These are phyloP conservation scores for Hymenoscyphus occultus DNA, from an alignment of 2,329 filamentous ascomycete species.

Conservation along the genomic window DNA sequence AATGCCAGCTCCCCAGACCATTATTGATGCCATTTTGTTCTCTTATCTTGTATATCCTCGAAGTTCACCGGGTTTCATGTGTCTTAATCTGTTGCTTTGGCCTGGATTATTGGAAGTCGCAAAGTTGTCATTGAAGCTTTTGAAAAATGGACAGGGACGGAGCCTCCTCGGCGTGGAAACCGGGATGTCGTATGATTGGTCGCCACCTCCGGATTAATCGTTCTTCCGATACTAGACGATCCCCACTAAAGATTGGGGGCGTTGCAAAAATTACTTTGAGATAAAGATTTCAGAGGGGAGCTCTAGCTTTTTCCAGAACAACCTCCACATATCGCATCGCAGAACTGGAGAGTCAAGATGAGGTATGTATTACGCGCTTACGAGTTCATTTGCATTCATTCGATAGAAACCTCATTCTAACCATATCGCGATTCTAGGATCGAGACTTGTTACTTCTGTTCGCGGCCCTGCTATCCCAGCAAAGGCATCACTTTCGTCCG, in stretches of 20 bases:
- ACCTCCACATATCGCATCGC: constrained; percentile 15
- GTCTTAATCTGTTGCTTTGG: neutral
- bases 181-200: neutral
- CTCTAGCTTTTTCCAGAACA: neutral
- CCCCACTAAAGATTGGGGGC: constrained; percentile 14
- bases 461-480: constrained; percentile 62
- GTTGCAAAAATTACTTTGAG: neutral
- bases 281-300: constrained; percentile 6
- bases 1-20: constrained; percentile 58
- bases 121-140: neutral
- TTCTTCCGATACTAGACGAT: neutral
- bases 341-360: constrained; percentile 26
- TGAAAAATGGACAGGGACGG: neutral
- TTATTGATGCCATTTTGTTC: constrained; percentile 53
- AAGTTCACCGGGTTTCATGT: neutral
- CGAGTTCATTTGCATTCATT: neutral
- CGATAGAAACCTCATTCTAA: neutral
- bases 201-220: neutral
- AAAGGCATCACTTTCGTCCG: constrained; percentile 50
- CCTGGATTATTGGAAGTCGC: neutral
- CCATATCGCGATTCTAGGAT: constrained; percentile 38
- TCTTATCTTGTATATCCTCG: neutral
- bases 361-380: constrained; percentile 11
- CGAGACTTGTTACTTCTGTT: constrained; percentile 70
- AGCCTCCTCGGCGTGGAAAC: neutral